Conservation (phyloP, 2,329 filamentous ascomycete genomes). For the Orbilia javanica region DNA sequence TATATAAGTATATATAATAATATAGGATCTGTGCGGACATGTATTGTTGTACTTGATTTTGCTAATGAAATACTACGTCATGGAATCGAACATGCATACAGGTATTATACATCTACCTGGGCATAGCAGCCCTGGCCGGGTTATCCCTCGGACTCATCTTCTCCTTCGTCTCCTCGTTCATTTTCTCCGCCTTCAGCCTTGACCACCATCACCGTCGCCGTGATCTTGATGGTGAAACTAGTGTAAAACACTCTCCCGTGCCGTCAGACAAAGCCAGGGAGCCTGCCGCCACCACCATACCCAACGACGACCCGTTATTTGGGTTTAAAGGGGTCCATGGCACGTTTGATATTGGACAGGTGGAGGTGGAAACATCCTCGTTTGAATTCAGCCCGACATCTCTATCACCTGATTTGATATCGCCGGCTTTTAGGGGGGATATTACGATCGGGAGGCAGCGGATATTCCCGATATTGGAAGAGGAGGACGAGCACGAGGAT, state of each 20-base stretch:
- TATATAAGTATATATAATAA: neutral
- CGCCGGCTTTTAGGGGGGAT: slow-evolving; percentile 8
- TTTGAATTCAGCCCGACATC: slow-evolving; percentile 49
- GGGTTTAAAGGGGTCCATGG: neutral
- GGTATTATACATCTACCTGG: slow-evolving; percentile 54
- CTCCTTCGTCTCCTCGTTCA: slow-evolving; percentile 36
- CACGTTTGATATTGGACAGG: neutral
- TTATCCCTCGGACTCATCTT: slow-evolving; percentile 45
- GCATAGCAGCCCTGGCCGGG: slow-evolving; percentile 35
- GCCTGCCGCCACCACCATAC: neutral
- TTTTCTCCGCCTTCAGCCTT: slow-evolving; percentile 28
- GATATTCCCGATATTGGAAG: slow-evolving; percentile 57
- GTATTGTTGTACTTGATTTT: neutral
- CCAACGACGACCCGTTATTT: neutral
- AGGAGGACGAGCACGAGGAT: slow-evolving; percentile 53
- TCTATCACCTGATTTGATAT: slow-evolving; percentile 30
- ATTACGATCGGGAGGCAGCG: slow-evolving; percentile 20
- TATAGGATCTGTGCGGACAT: neutral
- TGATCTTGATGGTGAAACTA: neutral
- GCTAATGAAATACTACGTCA: neutral
- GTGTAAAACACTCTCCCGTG: neutral
- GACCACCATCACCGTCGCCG: slow-evolving; percentile 1
- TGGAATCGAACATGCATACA: slow-evolving; percentile 1
- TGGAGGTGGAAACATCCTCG: slow-evolving; percentile 32
- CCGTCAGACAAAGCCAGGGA: slow-evolving; percentile 4